Percentiles rank a stretch among this genome's conserved stretches.
phyloP scores from a whole-genome alignment of 441 rosid genomes.

The Jatropha podagrica region DNA sequence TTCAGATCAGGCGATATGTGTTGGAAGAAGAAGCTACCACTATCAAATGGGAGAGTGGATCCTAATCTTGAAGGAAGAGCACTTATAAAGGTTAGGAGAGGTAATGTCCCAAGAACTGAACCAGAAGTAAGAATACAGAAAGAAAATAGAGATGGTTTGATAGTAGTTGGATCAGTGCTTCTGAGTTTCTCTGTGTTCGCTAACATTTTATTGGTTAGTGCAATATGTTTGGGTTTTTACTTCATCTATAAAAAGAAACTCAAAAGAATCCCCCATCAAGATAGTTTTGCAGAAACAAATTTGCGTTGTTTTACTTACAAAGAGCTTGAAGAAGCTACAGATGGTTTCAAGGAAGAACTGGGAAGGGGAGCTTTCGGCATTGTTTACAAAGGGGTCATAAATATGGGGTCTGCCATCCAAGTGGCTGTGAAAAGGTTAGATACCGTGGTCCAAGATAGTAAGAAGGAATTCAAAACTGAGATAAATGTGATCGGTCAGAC shows the following conservation, averaged over 20 bases:
- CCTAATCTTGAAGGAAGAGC: background rate
- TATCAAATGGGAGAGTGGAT: conserved; percentile 34
- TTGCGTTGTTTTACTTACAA: conserved; percentile 31
- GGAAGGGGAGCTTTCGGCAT: conserved; percentile 45
- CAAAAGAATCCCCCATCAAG: background rate
- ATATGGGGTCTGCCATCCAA: background rate
- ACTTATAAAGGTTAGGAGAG: conserved; percentile 34
- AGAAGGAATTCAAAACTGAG: conserved; percentile 37
- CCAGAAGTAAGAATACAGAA: background rate
- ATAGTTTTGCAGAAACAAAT: conserved; percentile 17
- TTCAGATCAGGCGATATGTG: conserved; percentile 24
- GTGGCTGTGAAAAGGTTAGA: conserved; percentile 35
- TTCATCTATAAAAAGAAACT: conserved; percentile 12
- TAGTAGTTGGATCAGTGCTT: conserved; percentile 21
- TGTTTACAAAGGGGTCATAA: conserved; percentile 33
- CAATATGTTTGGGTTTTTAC: conserved; percentile 15
- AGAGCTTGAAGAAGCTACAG: conserved; percentile 35
- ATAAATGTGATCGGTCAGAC: conserved; percentile 34
- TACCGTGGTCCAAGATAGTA: conserved; percentile 21
- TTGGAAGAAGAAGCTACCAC: conserved; percentile 46
- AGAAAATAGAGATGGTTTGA: background rate
- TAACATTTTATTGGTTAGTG: conserved; percentile 22
- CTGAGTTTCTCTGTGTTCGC: conserved; percentile 29
- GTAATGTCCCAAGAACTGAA: background rate
- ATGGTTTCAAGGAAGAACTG: conserved; percentile 36